Conservation (phyloP, 352 stramenopile species). For the Phytophthora idaei region DNA sequence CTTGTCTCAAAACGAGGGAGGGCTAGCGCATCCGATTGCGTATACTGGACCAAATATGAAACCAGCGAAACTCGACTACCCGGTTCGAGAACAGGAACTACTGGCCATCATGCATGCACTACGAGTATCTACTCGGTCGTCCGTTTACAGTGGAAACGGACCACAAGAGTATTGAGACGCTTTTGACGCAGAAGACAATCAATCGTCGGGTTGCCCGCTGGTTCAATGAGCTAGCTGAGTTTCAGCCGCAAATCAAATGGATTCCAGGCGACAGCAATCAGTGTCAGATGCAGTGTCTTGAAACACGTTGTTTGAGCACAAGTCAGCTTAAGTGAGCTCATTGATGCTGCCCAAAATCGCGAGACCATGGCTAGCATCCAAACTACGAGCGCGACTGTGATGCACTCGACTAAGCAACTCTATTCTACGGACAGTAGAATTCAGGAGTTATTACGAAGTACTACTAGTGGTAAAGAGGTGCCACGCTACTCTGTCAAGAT, state of each 20-base stretch:
- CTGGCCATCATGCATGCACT: neutral
- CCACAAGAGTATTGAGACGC: slow-evolving; percentile 21
- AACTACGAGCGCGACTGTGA: neutral
- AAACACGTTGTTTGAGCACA: slow-evolving; percentile 9
- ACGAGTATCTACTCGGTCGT: slow-evolving; percentile 12
- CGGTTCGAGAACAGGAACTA: neutral
- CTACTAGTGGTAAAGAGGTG: slow-evolving; percentile 4
- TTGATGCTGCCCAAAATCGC: slow-evolving; percentile 6
- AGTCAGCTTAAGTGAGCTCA: slow-evolving; percentile 4
- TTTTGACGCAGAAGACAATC: slow-evolving; percentile 25
- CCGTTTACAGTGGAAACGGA: slow-evolving; percentile 21
- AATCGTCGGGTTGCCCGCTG: slow-evolving; percentile 17
- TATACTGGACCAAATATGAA: neutral
- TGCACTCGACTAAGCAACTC: slow-evolving; percentile 4
- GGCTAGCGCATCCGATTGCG: neutral
- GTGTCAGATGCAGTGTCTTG: slow-evolving; percentile 1
- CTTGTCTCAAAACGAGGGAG: slow-evolving; percentile 1
- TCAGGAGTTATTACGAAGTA: slow-evolving; percentile 1
- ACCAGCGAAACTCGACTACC: neutral
- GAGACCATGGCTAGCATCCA: slow-evolving; percentile 6
- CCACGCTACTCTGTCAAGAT: slow-evolving; percentile 3
- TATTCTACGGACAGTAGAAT: slow-evolving; percentile 2
- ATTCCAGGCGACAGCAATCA: slow-evolving; percentile 5
- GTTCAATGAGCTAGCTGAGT: slow-evolving; percentile 20
- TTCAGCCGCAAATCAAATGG: slow-evolving; percentile 11